Conservation (phyloP, 495 filamentous ascomycete genomes). For the Saxophila tyrrhenica region DNA sequence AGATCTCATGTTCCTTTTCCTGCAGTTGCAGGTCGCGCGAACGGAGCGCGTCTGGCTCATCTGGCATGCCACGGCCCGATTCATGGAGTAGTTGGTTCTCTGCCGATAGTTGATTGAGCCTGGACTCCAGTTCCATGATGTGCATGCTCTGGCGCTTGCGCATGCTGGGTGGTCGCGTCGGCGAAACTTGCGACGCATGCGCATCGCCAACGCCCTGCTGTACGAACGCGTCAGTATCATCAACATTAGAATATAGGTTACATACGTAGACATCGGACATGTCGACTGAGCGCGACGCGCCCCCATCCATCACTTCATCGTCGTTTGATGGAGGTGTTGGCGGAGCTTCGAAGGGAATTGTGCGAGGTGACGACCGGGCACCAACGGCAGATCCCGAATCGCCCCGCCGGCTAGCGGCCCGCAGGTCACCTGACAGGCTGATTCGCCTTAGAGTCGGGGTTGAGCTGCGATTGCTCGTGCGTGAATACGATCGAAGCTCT, state of each 20-base stretch:
- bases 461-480: constrained; percentile 41
- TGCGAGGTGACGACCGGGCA: constrained; percentile 19
- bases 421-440: constrained; percentile 67
- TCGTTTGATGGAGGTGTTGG: constrained; percentile 49
- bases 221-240: not conserved
- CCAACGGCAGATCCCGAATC: constrained; percentile 21
- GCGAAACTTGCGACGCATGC: constrained; percentile 80
- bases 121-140: constrained; percentile 68
- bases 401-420: constrained; percentile 49
- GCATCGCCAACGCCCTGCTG: constrained; percentile 94
- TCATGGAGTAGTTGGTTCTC: constrained; percentile 71
- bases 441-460: constrained; percentile 61
- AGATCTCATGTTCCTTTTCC: constrained; percentile 65
- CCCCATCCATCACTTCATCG: constrained; percentile 73
- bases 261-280: constrained; percentile 94
- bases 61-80: constrained; percentile 48
- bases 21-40: constrained; percentile 44
- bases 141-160: constrained; percentile 94
- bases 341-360: constrained; percentile 33
- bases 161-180: constrained; percentile 84
- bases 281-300: constrained; percentile 67
- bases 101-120: constrained; percentile 65
- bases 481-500: constrained; percentile 48
- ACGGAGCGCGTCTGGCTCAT: constrained; percentile 48
- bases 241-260: no score